Percentiles rank a stretch among this genome's conserved stretches.
These are phyloP conservation scores for Curvularia sp. DNA, from an alignment of 2,329 filamentous ascomycete species.

Conservation along the genomic window DNA sequence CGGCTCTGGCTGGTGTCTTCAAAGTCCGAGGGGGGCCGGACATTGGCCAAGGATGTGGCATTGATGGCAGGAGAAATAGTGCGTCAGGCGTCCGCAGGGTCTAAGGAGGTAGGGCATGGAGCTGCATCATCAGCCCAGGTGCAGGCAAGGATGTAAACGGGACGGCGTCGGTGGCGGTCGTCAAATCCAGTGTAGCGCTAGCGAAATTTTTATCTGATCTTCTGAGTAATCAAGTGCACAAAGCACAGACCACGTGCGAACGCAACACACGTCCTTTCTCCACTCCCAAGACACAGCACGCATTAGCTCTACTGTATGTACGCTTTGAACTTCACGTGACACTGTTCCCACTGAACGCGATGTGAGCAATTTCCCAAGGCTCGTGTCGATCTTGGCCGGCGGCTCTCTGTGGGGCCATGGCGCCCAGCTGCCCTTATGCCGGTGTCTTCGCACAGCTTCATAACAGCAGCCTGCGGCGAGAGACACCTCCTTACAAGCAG, in stretches of 20 bases:
- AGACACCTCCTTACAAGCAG: constrained; percentile 21
- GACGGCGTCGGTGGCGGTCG: constrained; percentile 7
- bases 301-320: constrained; percentile 10
- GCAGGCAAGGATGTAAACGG: constrained; percentile 42
- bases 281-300: constrained; percentile 17
- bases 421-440: constrained; percentile 27
- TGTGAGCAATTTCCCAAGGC: constrained; percentile 13
- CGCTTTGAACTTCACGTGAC: constrained; percentile 24
- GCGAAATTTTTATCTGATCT: constrained; percentile 47
- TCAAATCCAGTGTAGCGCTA: constrained; percentile 11
- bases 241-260: constrained; percentile 16
- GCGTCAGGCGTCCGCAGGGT: constrained; percentile 28
- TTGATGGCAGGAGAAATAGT: constrained; percentile 46
- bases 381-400: constrained; percentile 36
- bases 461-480: constrained; percentile 25
- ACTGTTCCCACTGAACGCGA: constrained; percentile 23
- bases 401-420: constrained; percentile 33
- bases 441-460: constrained; percentile 30
- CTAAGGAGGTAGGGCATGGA: constrained; percentile 23
- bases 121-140: constrained; percentile 27
- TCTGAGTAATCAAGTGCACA: constrained; percentile 28
- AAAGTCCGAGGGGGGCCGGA: constrained; percentile 43
- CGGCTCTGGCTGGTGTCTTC: constrained; percentile 46
- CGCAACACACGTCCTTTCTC: constrained; percentile 15
- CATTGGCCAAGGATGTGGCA: constrained; percentile 48